Conservation (phyloP, 1,284 basidiomycete species). For the Papiliotrema laurentii region DNA sequence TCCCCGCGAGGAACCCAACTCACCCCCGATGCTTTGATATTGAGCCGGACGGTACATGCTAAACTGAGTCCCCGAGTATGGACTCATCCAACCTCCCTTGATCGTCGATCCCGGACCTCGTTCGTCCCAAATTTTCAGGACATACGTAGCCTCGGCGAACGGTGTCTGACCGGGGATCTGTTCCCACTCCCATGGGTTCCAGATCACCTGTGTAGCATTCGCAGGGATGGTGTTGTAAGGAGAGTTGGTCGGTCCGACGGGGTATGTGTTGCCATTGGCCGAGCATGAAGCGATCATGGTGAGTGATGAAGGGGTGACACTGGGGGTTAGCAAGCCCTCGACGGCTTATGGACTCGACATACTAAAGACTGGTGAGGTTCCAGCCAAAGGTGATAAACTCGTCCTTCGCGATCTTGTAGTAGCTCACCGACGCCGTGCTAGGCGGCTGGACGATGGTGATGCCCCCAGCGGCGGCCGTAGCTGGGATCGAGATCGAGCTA, state of each 20-base stretch:
- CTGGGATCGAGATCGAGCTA: conserved; percentile 36
- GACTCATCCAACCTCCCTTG: conserved; percentile 62
- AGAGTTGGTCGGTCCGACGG: conserved; percentile 69
- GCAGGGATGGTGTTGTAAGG: conserved; percentile 58
- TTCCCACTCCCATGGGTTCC: conserved; percentile 77
- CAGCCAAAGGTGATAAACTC: conserved; percentile 83
- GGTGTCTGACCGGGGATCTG: conserved; percentile 60
- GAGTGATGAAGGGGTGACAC: conserved; percentile 61
- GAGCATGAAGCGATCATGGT: conserved; percentile 77
- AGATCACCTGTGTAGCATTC: conserved; percentile 64
- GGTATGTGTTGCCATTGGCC: conserved; percentile 76
- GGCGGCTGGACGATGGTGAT: conserved; percentile 60
- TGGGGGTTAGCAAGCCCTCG: conserved; percentile 10
- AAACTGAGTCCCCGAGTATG: conserved; percentile 69
- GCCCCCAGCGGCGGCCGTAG: conserved; percentile 44
- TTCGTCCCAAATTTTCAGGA: conserved; percentile 71
- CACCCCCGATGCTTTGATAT: conserved; percentile 66
- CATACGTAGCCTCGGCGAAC: conserved; percentile 69
- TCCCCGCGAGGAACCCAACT: conserved; percentile 48
- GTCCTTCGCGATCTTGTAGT: conserved; percentile 76
- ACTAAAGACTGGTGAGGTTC: conserved; percentile 72
- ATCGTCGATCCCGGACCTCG: conserved; percentile 61
- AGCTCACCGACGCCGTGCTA: conserved; percentile 66
- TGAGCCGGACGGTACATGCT: conserved; percentile 76
- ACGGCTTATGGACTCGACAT: conserved; percentile 14